Conservation (phyloP, 495 filamentous ascomycete species). For the Daldinia decipiens region DNA sequence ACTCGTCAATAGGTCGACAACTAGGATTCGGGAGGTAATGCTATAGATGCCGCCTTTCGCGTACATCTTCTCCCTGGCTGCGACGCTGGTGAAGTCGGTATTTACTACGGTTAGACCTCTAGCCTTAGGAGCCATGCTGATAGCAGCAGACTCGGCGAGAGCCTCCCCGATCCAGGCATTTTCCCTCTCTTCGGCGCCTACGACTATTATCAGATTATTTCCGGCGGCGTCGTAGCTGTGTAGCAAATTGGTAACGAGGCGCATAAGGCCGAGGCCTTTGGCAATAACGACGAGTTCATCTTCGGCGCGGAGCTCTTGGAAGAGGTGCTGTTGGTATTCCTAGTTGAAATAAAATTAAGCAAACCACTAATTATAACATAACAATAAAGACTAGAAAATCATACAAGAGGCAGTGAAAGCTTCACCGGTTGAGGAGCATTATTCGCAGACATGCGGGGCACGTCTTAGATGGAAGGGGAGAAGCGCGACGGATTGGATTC, state of each 20-base stretch:
- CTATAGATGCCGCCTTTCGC: constrained; percentile 89
- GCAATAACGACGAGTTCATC: constrained; percentile 94
- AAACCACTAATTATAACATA: not conserved
- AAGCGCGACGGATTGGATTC: constrained; percentile 22
- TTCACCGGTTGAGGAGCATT: constrained; percentile 78
- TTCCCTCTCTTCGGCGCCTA: constrained; percentile 92
- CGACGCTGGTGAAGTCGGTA: constrained; percentile 90
- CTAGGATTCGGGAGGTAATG: constrained; percentile 93
- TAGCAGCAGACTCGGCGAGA: constrained; percentile 90
- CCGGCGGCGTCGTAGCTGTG: constrained; percentile 97
- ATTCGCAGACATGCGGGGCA: constrained; percentile 61
- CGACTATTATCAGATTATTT: constrained; percentile 87
- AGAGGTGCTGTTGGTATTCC: constrained; percentile 90
- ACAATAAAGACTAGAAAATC: constrained; percentile 27
- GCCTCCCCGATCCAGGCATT: constrained; percentile 95
- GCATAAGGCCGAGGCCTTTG: constrained; percentile 89
- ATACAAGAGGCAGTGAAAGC: constrained; percentile 89
- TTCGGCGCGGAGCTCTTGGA: constrained; percentile 86
- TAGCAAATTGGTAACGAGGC: constrained; percentile 89
- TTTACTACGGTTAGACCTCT: constrained; percentile 91
- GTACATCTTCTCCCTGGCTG: constrained; percentile 90
- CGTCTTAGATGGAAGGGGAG: constrained; percentile 34
- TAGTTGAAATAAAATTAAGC: constrained; percentile 29
- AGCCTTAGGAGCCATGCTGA: constrained; percentile 77
- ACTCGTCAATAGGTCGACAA: constrained; percentile 89